These are phyloP conservation scores for Aspergillus kassunensis DNA, from an alignment of 495 filamentous ascomycete genomes.

Conservation along the genomic window DNA sequence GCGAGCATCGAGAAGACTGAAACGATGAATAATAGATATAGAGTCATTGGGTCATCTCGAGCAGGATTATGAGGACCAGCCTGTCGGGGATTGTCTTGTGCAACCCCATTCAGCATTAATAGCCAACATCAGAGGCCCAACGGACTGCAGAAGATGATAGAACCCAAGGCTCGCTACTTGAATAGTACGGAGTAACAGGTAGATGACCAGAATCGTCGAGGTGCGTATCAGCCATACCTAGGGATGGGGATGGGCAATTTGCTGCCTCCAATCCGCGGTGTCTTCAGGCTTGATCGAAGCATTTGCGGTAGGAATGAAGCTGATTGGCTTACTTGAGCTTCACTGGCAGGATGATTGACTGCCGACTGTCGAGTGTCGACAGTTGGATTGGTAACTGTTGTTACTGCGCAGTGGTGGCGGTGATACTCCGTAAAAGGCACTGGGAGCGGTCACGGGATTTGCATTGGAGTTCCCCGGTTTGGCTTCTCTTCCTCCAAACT, in stretches of 20 bases:
- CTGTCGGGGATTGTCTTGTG: background rate
- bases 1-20: background rate
- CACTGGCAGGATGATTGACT: too few species aligned
- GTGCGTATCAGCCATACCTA: slow-evolving; percentile 2
- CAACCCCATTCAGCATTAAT: too few species aligned
- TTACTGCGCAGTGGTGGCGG: too few species aligned
- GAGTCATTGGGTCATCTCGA: background rate
- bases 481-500: slow-evolving; percentile 16
- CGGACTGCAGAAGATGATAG: too few species aligned
- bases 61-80: background rate
- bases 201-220: slow-evolving; percentile 2
- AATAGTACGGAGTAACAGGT: too few species aligned
- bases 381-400: too few species aligned
- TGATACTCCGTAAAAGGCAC: too few species aligned
- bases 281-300: background rate
- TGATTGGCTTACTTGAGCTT: too few species aligned
- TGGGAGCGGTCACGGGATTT: slow-evolving; percentile 27
- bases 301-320: background rate
- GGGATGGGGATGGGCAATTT: too few species aligned
- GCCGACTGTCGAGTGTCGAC: too few species aligned
- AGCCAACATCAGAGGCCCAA: too few species aligned
- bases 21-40: background rate
- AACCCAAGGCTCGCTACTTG: too few species aligned
- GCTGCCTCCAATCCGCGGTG: background rate
- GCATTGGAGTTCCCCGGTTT: slow-evolving; percentile 20